These are phyloP conservation scores for Aureobasidium melanogenum DNA, from an alignment of 2,329 filamentous ascomycete genomes.

Conservation along the genomic window DNA sequence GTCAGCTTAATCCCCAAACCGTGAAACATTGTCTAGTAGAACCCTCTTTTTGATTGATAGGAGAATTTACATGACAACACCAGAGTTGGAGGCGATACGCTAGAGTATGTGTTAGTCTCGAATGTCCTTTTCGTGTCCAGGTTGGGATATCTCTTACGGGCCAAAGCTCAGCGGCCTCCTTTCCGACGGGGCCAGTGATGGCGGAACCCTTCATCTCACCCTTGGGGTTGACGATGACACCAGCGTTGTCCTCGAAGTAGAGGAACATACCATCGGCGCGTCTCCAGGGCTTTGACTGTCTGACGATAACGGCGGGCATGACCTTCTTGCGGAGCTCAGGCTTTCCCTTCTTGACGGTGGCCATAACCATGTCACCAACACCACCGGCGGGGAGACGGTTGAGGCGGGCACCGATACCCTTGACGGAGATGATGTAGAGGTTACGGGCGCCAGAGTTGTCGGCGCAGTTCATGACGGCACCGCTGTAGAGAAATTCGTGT, in stretches of 20 bases:
- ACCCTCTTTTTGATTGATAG: constrained; percentile 2
- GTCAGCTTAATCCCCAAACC: not conserved
- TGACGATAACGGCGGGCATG: constrained; percentile 97
- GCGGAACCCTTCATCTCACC: constrained; percentile 99
- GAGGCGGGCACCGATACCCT: constrained; percentile 93
- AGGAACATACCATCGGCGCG: constrained; percentile 96
- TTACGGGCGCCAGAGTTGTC: constrained; percentile 98
- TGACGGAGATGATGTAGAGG: constrained; percentile 99
- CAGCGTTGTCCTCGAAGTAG: constrained; percentile 99
- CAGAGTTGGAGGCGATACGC: constrained; percentile 99
- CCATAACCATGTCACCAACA: constrained; percentile 99
- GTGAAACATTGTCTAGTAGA: constrained; percentile 9
- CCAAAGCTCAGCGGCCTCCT: constrained; percentile 99
- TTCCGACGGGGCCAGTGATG: constrained; percentile 97
- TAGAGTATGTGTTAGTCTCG: constrained; percentile 27
- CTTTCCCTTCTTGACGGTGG: constrained; percentile 99
- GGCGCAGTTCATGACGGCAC: constrained; percentile 99
- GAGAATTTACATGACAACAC: constrained; percentile 90
- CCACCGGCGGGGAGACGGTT: constrained; percentile 95
- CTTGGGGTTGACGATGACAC: constrained; percentile 99
- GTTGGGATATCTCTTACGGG: constrained; percentile 55
- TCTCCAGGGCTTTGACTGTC: constrained; percentile 99
- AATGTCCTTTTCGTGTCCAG: constrained; percentile 21
- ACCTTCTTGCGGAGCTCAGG: constrained; percentile 99
- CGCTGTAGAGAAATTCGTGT: constrained; percentile 46